Evolutionary conservation across 208 protist genomes (phyloP).

Genomic region (Acanthamoeba sp.): DNA sequence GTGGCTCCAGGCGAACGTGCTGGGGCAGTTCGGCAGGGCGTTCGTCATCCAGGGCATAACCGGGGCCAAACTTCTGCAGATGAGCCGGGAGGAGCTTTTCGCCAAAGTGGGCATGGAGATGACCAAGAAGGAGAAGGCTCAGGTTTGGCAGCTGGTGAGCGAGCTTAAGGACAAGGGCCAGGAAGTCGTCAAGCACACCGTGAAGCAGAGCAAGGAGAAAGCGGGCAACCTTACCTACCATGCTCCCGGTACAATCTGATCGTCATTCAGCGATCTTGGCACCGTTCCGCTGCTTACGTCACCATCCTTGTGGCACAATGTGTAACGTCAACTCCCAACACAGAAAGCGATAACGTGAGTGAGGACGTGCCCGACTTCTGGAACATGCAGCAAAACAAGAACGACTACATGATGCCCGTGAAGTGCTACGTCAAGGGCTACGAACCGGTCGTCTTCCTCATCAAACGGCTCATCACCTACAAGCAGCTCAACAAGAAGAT

Average conservation of each 20-base stretch:
- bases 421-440: constrained; percentile 42
- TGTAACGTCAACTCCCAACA: neutral
- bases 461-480: constrained; percentile 12
- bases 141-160: constrained; percentile 20
- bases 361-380: constrained; percentile 32
- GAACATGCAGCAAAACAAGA: neutral
- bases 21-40: constrained; percentile 7
- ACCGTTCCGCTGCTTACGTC: neutral
- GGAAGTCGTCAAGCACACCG: constrained; percentile 26
- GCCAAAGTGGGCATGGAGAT: constrained; percentile 50
- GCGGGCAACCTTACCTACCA: neutral
- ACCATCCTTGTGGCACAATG: neutral
- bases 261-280: too few relatives aligned
- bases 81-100: constrained; percentile 18
- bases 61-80: neutral
- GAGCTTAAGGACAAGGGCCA: neutral
- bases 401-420: constrained; percentile 41
- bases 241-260: neutral
- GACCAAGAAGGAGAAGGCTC: constrained; percentile 44
- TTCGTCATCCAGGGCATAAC: constrained; percentile 30
- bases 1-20: constrained; percentile 34
- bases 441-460: constrained; percentile 58
- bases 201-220: constrained; percentile 35
- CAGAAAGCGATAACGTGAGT: neutral
- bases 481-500: constrained; percentile 39